These are phyloP conservation scores for Cerioporus squamosus DNA, from an alignment of 1,284 basidiomycete genomes.

Conservation along the genomic window DNA sequence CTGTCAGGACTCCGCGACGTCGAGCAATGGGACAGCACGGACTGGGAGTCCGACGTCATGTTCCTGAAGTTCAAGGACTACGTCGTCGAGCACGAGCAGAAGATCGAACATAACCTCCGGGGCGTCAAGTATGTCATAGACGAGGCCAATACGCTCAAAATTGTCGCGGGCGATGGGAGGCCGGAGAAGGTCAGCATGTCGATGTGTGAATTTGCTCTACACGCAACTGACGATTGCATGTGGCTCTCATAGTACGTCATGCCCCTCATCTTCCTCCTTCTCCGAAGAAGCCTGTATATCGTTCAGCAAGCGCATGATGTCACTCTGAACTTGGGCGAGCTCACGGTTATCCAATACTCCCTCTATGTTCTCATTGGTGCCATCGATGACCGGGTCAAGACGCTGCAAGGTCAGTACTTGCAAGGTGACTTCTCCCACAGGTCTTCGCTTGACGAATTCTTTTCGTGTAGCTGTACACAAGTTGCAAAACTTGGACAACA, in stretches of 20 bases:
- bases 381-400: neutral
- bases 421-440: neutral
- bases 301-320: neutral
- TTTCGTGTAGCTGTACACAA: conserved; percentile 38
- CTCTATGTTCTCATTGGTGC: neutral
- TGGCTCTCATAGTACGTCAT: conserved; percentile 1
- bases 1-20: conserved; percentile 6
- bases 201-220: neutral
- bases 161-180: conserved; percentile 22
- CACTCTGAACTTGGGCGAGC: conserved; percentile 8
- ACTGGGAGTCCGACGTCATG: neutral
- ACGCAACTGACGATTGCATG: too few species aligned
- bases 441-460: neutral
- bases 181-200: conserved; percentile 26
- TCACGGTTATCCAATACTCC: neutral
- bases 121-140: conserved; percentile 29
- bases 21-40: neutral
- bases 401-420: neutral
- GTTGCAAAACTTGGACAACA: conserved; percentile 29
- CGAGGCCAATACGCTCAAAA: conserved; percentile 23
- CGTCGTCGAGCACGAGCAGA: conserved; percentile 23
- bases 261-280: conserved; percentile 15
- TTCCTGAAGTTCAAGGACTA: conserved; percentile 25
- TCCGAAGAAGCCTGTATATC: conserved; percentile 5
- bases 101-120: conserved; percentile 21